Conservation (phyloP, 1,139 yeast genomes). For the Torulaspora globosa region DNA sequence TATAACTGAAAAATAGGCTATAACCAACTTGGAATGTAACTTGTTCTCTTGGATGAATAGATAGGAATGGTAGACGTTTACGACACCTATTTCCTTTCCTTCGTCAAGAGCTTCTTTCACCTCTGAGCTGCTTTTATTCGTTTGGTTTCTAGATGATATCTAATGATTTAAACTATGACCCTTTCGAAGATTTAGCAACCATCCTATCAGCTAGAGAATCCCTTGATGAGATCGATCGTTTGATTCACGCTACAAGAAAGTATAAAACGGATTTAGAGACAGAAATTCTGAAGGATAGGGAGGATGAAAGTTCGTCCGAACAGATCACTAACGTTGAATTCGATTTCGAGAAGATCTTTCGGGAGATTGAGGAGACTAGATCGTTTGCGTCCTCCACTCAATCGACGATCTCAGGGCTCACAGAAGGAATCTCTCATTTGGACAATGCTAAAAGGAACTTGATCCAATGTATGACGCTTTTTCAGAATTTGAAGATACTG, state of each 20-base stretch:
- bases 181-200: slow-evolving; percentile 40
- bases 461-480: slow-evolving; percentile 76
- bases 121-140: background rate
- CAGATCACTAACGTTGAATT: slow-evolving; percentile 18
- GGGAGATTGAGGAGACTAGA: slow-evolving; percentile 45
- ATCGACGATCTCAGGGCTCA: slow-evolving; percentile 60
- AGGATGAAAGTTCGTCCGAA: slow-evolving; percentile 36
- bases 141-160: slow-evolving; percentile 15
- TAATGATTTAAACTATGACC: slow-evolving; percentile 38
- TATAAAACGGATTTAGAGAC: slow-evolving; percentile 48
- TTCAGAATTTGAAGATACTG: slow-evolving; percentile 83
- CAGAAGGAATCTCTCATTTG: slow-evolving; percentile 68
- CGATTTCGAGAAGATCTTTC: slow-evolving; percentile 36
- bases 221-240: slow-evolving; percentile 46
- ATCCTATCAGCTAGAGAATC: slow-evolving; percentile 43
- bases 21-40: too few species aligned
- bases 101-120: too few species aligned
- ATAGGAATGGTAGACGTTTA: background rate
- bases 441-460: slow-evolving; percentile 82
- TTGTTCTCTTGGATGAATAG: background rate
- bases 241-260: slow-evolving; percentile 41
- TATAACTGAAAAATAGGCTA: background rate
- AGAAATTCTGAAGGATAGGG: slow-evolving; percentile 39
- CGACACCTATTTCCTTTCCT: background rate
- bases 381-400: slow-evolving; percentile 56